These are phyloP conservation scores for Friedmanniomyces simplex DNA, from an alignment of 495 filamentous ascomycete genomes.

Conservation along the genomic window DNA sequence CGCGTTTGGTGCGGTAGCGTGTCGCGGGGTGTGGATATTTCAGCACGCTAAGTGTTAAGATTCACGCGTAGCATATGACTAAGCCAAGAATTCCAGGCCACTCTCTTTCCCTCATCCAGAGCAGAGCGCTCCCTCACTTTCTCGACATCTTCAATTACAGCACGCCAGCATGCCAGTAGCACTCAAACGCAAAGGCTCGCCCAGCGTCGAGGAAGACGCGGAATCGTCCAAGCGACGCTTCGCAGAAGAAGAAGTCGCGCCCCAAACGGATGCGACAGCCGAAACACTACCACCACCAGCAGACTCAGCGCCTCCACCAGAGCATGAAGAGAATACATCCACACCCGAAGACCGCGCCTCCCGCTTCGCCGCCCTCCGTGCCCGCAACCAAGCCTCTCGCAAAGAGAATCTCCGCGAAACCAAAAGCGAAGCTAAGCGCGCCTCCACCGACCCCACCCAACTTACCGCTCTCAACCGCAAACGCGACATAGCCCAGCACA, in stretches of 20 bases:
- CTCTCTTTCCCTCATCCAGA: no score
- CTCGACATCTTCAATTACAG: background rate
- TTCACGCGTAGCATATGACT: no score
- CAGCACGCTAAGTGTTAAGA: no score
- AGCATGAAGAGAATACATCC: background rate
- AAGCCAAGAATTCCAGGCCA: no score
- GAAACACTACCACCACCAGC: background rate
- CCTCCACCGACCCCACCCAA: slow-evolving; percentile 62
- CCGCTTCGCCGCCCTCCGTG: slow-evolving; percentile 77
- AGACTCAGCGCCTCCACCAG: background rate
- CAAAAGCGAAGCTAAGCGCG: slow-evolving; percentile 67
- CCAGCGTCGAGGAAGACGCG: slow-evolving; percentile 16
- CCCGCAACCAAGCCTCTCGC: slow-evolving; percentile 45
- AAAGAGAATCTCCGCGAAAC: slow-evolving; percentile 66
- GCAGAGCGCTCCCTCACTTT: no score
- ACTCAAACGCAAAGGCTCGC: slow-evolving; percentile 21
- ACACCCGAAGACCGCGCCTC: slow-evolving; percentile 8
- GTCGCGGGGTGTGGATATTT: background rate
- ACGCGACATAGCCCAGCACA: slow-evolving; percentile 77
- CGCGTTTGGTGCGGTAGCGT: background rate
- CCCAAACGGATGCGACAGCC: background rate
- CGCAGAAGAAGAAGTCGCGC: slow-evolving; percentile 9
- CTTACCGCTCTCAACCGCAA: slow-evolving; percentile 65
- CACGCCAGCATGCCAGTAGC: slow-evolving; percentile 7
- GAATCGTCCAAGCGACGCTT: slow-evolving; percentile 18